Evolutionary conservation across 192 early-diverging fungal species (phyloP).

Genomic region (Coemansia sp.): DNA sequence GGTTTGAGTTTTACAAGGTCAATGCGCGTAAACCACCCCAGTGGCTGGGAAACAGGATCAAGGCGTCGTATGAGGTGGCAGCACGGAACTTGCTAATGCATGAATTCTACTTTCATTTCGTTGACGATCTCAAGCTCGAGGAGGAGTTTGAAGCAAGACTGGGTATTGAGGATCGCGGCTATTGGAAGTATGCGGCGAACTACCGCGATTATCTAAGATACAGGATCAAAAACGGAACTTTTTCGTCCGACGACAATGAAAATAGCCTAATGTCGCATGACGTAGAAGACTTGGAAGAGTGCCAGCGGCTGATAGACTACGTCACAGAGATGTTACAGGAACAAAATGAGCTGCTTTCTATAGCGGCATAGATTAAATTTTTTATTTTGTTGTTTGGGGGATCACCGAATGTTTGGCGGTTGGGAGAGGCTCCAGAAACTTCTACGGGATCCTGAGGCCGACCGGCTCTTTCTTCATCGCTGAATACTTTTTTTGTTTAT

Average conservation of each 20-base stretch:
- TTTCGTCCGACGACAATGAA: not conserved
- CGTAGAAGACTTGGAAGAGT: slow-evolving; percentile 20
- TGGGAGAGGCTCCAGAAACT: not conserved
- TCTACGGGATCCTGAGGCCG: too few species aligned
- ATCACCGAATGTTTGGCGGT: not conserved
- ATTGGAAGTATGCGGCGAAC: slow-evolving; percentile 44
- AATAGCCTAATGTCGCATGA: not conserved
- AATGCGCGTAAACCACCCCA: slow-evolving; percentile 53
- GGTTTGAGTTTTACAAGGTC: slow-evolving; percentile 39
- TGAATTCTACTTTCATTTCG: slow-evolving; percentile 44
- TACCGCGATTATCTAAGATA: slow-evolving; percentile 46
- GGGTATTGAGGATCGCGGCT: slow-evolving; percentile 42
- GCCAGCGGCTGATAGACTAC: slow-evolving; percentile 11
- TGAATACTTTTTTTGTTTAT: slow-evolving; percentile 8
- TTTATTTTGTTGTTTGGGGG: not conserved
- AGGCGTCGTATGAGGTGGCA: slow-evolving; percentile 21
- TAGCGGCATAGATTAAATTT: not conserved
- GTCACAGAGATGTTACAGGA: slow-evolving; percentile 10
- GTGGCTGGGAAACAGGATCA: slow-evolving; percentile 35
- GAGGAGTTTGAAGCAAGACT: slow-evolving; percentile 53
- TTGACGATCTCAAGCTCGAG: slow-evolving; percentile 40
- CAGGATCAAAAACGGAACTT: slow-evolving; percentile 24
- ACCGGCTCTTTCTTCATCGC: not conserved
- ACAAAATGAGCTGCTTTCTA: not conserved
- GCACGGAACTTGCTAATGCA: slow-evolving; percentile 20